phyloP scores from a whole-genome alignment of 345 rosid species.

The Dipteronia sinensis region DNA sequence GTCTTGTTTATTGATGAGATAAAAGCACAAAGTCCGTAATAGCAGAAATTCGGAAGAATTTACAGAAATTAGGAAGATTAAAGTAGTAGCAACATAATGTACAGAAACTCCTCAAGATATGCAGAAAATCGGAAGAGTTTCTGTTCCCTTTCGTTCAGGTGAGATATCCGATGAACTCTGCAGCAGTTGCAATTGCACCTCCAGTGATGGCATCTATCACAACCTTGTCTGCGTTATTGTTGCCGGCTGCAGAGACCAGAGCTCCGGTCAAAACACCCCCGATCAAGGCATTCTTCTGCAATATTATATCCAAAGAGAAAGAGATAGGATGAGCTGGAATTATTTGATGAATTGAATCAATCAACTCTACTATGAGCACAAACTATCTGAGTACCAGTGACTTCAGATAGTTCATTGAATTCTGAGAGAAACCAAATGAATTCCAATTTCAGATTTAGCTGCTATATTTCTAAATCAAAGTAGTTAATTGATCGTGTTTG shows the following conservation, averaged over 20 bases:
- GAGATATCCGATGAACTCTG: constrained; percentile 62
- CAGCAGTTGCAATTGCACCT: constrained; percentile 86
- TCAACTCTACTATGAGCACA: no score
- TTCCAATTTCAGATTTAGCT: neutral
- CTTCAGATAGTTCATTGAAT: neutral
- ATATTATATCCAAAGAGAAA: no score
- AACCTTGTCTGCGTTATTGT: constrained; percentile 51
- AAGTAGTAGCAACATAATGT: no score
- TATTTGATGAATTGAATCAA: neutral
- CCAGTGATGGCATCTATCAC: constrained; percentile 70
- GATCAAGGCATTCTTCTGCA: constrained; percentile 89
- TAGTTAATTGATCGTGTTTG: neutral
- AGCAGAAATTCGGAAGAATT: neutral
- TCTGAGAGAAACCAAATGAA: neutral
- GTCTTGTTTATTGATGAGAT: no score
- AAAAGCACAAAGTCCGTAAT: no score
- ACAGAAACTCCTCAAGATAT: neutral
- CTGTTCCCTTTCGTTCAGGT: constrained; percentile 14
- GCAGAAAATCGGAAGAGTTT: neutral
- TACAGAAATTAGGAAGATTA: neutral
- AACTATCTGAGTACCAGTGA: no score
- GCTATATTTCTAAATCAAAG: neutral
- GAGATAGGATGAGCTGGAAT: neutral
- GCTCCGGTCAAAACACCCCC: constrained; percentile 89
- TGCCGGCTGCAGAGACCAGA: constrained; percentile 52